phyloP scores from a whole-genome alignment of 805 yeast species.

The Lachancea sp. region DNA sequence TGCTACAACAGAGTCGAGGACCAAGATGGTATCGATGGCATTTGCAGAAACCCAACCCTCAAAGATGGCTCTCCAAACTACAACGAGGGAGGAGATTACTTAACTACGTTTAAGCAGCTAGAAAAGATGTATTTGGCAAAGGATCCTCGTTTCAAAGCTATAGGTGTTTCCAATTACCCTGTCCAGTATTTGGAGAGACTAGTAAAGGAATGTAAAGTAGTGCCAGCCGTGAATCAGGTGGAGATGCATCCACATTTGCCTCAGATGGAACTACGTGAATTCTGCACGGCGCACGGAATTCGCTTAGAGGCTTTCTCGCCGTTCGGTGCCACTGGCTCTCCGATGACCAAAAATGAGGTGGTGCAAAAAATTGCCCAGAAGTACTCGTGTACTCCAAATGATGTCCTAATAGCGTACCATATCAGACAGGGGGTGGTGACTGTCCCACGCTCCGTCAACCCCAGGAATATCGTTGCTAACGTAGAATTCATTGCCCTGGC shows the following conservation, averaged over 20 bases:
- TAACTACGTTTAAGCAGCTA: slow-evolving; percentile 51
- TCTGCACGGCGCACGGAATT: slow-evolving; percentile 47
- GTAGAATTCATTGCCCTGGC: slow-evolving; percentile 36
- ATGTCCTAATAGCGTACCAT: slow-evolving; percentile 58
- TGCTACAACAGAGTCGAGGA: slow-evolving; percentile 33
- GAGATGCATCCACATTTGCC: slow-evolving; percentile 74
- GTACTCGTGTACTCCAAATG: slow-evolving; percentile 47
- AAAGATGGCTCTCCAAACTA: slow-evolving; percentile 33
- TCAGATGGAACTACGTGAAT: slow-evolving; percentile 51
- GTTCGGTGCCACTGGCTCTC: slow-evolving; percentile 61
- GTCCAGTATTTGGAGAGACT: slow-evolving; percentile 36
- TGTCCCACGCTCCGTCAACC: slow-evolving; percentile 66
- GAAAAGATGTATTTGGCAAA: slow-evolving; percentile 26
- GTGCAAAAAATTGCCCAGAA: slow-evolving; percentile 50
- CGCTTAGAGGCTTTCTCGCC: slow-evolving; percentile 54
- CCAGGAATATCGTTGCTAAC: slow-evolving; percentile 48
- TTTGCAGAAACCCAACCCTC: slow-evolving; percentile 27
- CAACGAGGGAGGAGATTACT: slow-evolving; percentile 38
- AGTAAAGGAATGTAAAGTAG: slow-evolving; percentile 39
- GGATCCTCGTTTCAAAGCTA: slow-evolving; percentile 43
- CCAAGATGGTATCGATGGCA: slow-evolving; percentile 20
- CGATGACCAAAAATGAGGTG: slow-evolving; percentile 46
- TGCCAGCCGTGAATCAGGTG: slow-evolving; percentile 52
- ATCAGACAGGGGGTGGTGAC: slow-evolving; percentile 54
- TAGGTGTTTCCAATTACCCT: slow-evolving; percentile 55